Base-by-base conservation (phyloP, 2,329 filamentous ascomycete species). In the Pseudocercospora eumusae region DNA sequence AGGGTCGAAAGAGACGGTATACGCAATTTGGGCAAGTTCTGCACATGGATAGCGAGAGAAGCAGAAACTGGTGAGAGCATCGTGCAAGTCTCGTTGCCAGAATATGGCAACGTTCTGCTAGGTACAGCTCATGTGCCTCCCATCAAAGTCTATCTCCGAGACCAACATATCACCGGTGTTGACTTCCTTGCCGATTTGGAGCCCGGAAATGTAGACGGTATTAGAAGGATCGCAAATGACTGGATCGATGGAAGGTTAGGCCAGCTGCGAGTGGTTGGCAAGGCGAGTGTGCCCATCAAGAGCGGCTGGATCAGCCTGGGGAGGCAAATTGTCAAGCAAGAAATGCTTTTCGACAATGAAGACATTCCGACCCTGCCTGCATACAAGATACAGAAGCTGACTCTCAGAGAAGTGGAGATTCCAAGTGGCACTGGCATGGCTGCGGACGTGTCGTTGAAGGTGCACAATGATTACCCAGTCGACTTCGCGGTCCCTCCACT, bases 221-320 rank as follows among this genome's bases (percentile, higher is more conserved):
- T 97, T 68, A 88, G 91, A 63, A 84, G 84, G 62, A 84, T 98
- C 65, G 92, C 91, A 52, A 92, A 95, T 74, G 90, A 96, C 75
- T 98, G 92, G 88, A 79, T 99, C 63, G 87, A 90, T 58, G 92
- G 93, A 42, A 88, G 86, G 58, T 80, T 98, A 61, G 84, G 86
- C 10, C 81, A 84, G 60, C 78, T 99, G 61, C 86, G 84, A 64
- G 80, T 98, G 13, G 82, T 87, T 59, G 93, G 89, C 47, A 89
- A 88, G 71, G 88, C 91, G 25, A 80, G 88, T 42, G 81, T 98
- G 40, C 82, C 83, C 31, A 77, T 98, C 60, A 92, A 87, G 74
- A 90, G 92, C 52, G 93, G 95, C 23, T 77, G 96, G 55, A 79
- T 98, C 63, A 85, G 85, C 49, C 81, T 98, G 21, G 93, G 93